Conservation (phyloP, 768 basidiomycete genomes). For the Leccinum longicurvipes region DNA sequence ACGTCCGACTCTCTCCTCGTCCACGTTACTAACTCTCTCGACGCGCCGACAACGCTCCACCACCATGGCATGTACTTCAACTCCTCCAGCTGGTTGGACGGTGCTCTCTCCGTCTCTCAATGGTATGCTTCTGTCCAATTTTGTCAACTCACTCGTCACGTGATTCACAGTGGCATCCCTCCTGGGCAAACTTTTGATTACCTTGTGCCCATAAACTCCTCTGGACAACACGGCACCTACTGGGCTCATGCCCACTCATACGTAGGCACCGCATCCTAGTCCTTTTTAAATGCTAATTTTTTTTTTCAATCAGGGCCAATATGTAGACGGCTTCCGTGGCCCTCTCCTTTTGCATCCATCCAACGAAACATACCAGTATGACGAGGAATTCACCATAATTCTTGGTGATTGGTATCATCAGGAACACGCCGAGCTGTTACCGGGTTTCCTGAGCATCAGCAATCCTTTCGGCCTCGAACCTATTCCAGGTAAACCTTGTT, state of each 20-base stretch:
- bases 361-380: constrained; percentile 68
- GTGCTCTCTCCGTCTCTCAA: constrained; percentile 77
- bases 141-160: not conserved
- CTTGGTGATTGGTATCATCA: constrained; percentile 93
- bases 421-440: constrained; percentile 58
- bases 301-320: constrained; percentile 60
- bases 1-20: constrained; percentile 71
- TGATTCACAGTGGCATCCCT: constrained; percentile 63
- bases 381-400: constrained; percentile 86
- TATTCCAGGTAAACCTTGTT: constrained; percentile 58
- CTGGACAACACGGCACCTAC: constrained; percentile 75
- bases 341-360: constrained; percentile 76
- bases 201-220: constrained; percentile 62
- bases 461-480: constrained; percentile 89
- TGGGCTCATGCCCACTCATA: constrained; percentile 74
- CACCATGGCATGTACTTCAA: constrained; percentile 98
- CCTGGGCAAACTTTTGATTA: constrained; percentile 71
- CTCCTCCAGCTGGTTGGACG: constrained; percentile 83
- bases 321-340: constrained; percentile 89
- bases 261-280: constrained; percentile 12
- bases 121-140: constrained; percentile 46
- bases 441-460: constrained; percentile 62
- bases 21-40: constrained; percentile 73
- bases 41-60: constrained; percentile 69
- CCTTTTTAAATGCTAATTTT: not conserved